Evolutionary conservation across 257 asterid species (phyloP), one percentile per base, ranked within the genome.

Genomic region (Cordia subcordata): DNA sequence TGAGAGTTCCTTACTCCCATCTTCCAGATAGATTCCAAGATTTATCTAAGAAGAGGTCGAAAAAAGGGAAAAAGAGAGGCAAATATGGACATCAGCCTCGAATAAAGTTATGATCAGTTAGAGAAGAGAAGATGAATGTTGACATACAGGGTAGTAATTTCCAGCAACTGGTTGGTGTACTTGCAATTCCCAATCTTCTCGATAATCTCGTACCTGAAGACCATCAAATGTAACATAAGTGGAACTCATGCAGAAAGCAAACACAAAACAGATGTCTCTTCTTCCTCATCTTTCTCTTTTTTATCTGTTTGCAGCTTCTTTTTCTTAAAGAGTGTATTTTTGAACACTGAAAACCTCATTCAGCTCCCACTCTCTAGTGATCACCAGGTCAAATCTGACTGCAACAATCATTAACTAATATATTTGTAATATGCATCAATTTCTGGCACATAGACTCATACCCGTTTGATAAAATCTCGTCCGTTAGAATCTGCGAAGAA

Each of bases 401-500:
- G 35, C 35, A 27, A 27, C 6, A 27, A 6, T 27, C 35, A 27
- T 27, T 27, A 27, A 6, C 35, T 27, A 27, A 27, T 6, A 27
- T 27, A n/a, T 42, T 42, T 42, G 47, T 42, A 14, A 42, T 42
- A 42, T 2, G 10, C 47, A 42, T 42, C 47, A 42, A 42, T 42
- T 1, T 42, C 3, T 42, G 15, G 15, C 15, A 42, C 15, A 42
- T 42, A 44, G 16, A 20, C 39, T 45, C 67, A 58, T 82, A 87
- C 96, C 87, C 96, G 74, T 76, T 77, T 79, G 49, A 87, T 74
- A 77, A 87, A 87, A 73, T 87, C 96, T 23, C 94, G 81, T 62
- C 96, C 96, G 56, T 87, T 85, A 64, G 96, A 87, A 63, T 87
- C 96, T 10, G 96, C 81, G 65, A 82, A 87, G 56, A 87, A 87